A percentile compares a stretch with the other conserved stretches of the same genome.
These are phyloP conservation scores for Rhizophagus sp. DNA, from an alignment of 192 early-diverging fungal genomes.

Conservation along the genomic window DNA sequence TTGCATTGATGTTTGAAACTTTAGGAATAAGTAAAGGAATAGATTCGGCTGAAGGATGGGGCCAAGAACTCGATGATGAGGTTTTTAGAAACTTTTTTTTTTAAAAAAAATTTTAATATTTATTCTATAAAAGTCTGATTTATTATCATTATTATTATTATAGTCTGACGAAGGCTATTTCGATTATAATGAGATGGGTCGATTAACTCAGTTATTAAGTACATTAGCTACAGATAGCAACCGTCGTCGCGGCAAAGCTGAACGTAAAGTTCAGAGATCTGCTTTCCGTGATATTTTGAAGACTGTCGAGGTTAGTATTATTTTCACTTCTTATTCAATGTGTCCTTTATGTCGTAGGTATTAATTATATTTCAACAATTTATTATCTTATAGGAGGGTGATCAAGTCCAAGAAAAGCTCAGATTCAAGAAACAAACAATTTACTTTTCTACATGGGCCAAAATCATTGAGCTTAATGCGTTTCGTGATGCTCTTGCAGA, in stretches of 20 bases:
- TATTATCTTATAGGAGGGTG: not conserved
- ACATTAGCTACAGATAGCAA: conserved; percentile 58
- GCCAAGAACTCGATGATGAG: conserved; percentile 27
- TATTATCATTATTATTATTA: not conserved
- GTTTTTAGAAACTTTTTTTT: not conserved
- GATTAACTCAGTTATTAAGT: conserved; percentile 44
- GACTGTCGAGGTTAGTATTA: conserved; percentile 50
- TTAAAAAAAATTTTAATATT: not conserved
- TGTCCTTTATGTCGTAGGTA: not conserved
- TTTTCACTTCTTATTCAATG: not conserved
- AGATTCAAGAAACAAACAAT: conserved; percentile 29
- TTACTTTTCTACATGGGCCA: conserved; percentile 23
- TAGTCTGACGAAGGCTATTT: conserved; percentile 34
- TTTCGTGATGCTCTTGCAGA: conserved; percentile 17
- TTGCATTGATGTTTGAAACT: conserved; percentile 70
- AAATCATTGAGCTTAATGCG: conserved; percentile 15
- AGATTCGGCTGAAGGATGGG: conserved; percentile 32
- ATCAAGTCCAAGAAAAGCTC: conserved; percentile 2
- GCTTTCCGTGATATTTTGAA: conserved; percentile 67
- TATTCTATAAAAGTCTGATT: not conserved
- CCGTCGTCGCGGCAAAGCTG: conserved; percentile 58
- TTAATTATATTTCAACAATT: not conserved
- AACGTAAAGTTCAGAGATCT: conserved; percentile 55
- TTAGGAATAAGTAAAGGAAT: conserved; percentile 39
- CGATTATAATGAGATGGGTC: conserved; percentile 44